phyloP scores from a whole-genome alignment of 352 stramenopile genomes.

The Globisporangium uncinulatum region DNA sequence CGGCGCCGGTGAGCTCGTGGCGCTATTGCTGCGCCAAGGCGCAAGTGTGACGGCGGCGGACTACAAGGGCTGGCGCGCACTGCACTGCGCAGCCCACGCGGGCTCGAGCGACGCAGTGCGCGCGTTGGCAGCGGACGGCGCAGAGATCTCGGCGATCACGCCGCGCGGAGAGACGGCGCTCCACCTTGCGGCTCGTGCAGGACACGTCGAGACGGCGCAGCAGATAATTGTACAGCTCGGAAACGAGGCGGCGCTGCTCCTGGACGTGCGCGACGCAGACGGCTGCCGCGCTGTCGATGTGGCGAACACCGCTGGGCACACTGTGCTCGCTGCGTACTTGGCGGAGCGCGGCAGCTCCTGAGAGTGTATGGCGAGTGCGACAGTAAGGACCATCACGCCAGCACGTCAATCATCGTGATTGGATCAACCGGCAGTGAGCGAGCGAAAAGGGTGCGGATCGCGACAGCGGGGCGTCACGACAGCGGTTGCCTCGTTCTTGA shows the following conservation, averaged over 20 bases:
- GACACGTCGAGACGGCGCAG: constrained; percentile 13
- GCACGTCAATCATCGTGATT: too few species aligned
- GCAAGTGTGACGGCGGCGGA: constrained; percentile 36
- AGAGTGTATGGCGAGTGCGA: too few species aligned
- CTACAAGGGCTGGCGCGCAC: constrained; percentile 48
- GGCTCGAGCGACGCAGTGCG: constrained; percentile 20
- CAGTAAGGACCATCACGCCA: too few species aligned
- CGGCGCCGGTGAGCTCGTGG: constrained; percentile 21
- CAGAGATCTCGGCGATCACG: constrained; percentile 16
- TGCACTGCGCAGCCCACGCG: constrained; percentile 52
- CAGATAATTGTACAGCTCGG: neutral
- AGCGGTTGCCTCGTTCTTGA: too few species aligned
- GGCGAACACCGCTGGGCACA: constrained; percentile 3
- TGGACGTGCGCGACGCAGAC: constrained; percentile 3
- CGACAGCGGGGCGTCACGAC: too few species aligned
- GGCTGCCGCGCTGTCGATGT: constrained; percentile 5
- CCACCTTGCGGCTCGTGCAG: constrained; percentile 28
- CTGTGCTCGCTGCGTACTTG: neutral
- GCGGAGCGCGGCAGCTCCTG: neutral
- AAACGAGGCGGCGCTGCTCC: neutral
- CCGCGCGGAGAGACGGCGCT: constrained; percentile 24
- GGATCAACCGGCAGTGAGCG: too few species aligned
- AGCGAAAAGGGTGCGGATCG: too few species aligned
- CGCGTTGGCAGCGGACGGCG: constrained; percentile 19
- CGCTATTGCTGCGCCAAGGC: constrained; percentile 30